Evolutionary conservation across 441 rosid species (phyloP).

Genomic region (Erysimum cheiri): DNA sequence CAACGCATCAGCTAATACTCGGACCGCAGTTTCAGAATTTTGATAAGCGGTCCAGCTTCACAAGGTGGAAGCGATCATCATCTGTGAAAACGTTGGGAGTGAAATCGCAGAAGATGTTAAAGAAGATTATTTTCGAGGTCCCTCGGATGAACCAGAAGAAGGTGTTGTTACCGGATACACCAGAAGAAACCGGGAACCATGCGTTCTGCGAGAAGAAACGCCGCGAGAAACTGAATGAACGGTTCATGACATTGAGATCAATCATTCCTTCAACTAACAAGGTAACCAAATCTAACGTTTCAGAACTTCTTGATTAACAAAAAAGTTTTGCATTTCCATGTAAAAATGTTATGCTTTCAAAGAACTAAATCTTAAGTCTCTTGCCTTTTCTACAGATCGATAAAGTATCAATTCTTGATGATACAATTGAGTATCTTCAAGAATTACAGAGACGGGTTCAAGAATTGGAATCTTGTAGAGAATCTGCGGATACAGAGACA

Average conservation of each 20-base stretch:
- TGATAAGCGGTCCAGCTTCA: constrained; percentile 65
- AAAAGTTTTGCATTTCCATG: constrained; percentile 1
- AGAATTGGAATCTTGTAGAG: constrained; percentile 62
- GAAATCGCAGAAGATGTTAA: constrained; percentile 60
- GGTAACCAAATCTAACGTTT: constrained; percentile 49
- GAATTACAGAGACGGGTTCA: constrained; percentile 68
- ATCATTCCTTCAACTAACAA: constrained; percentile 71
- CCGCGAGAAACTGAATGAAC: constrained; percentile 62
- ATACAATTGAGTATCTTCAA: constrained; percentile 72
- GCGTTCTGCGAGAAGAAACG: constrained; percentile 56
- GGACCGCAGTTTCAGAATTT: constrained; percentile 58
- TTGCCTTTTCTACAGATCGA: constrained; percentile 61
- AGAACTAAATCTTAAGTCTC: constrained; percentile 5
- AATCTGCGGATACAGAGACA: constrained; percentile 48
- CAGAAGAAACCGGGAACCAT: constrained; percentile 52
- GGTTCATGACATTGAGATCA: constrained; percentile 65
- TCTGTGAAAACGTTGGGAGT: constrained; percentile 22
- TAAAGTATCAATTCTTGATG: constrained; percentile 78
- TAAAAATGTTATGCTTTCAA: not conserved
- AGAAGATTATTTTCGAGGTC: constrained; percentile 76
- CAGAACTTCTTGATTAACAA: not conserved
- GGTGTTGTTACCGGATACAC: constrained; percentile 44
- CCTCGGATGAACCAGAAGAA: constrained; percentile 61
- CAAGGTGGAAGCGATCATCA: constrained; percentile 63
- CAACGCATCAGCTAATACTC: constrained; percentile 63